These are phyloP conservation scores for Helotiales sp. DNA, from an alignment of 2,329 filamentous ascomycete genomes.

Conservation along the genomic window DNA sequence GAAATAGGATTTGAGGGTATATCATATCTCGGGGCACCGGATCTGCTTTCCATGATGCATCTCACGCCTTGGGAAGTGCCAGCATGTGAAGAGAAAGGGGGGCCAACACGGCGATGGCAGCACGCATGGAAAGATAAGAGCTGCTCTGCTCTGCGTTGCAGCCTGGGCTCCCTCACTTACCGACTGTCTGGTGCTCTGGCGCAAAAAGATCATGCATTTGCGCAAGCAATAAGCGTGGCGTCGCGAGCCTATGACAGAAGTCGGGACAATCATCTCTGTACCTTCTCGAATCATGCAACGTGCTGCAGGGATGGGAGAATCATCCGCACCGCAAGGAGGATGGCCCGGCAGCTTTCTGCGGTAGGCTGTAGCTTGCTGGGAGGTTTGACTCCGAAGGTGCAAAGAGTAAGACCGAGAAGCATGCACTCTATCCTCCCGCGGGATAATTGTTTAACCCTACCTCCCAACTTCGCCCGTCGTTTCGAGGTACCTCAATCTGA, in stretches of 20 bases:
- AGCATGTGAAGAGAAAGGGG: background rate
- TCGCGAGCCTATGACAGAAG: conserved; percentile 8
- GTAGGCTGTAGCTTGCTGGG: background rate
- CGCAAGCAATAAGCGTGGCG: conserved; percentile 1
- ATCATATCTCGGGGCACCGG: background rate
- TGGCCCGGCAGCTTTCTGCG: background rate
- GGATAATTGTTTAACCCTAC: conserved; percentile 6
- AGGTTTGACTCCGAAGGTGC: background rate
- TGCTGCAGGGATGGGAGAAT: conserved; percentile 4
- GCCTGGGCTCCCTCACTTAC: no score
- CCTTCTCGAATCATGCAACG: conserved; percentile 20
- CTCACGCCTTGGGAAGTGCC: background rate
- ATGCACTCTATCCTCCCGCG: conserved; percentile 5
- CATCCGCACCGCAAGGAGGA: background rate
- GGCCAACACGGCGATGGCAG: background rate
- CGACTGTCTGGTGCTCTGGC: conserved; percentile 14
- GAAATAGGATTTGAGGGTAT: background rate
- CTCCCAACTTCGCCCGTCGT: background rate
- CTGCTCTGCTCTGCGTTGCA: background rate
- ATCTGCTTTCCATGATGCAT: background rate
- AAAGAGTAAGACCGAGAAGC: conserved; percentile 9
- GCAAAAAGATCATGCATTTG: conserved; percentile 5
- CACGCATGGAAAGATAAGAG: conserved; percentile 8
- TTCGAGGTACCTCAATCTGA: conserved; percentile 2
- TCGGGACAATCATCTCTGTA: conserved; percentile 8